Percentiles rank a stretch among this genome's conserved stretches.
Evolutionary conservation across 108 stramenopile species (phyloP).

Genomic region (Seminavis robusta): DNA sequence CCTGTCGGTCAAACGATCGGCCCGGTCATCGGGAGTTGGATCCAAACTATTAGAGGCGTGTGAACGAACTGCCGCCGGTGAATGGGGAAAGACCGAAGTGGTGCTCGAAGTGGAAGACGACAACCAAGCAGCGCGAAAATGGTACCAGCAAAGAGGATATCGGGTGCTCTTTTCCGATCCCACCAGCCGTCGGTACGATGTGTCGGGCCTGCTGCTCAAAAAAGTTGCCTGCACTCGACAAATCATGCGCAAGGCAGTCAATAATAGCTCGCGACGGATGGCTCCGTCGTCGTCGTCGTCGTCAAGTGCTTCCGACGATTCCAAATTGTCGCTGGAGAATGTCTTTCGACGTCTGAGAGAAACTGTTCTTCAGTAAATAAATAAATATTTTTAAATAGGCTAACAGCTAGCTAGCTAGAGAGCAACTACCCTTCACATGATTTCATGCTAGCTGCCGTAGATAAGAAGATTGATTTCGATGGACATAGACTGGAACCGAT

Average conservation of each 20-base stretch:
- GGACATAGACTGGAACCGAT: too few relatives aligned
- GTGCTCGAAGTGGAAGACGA: constrained; percentile 84
- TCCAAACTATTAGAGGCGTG: constrained; percentile 59
- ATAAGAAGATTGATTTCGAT: too few relatives aligned
- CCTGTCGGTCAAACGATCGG: constrained; percentile 50
- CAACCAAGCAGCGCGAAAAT: constrained; percentile 56
- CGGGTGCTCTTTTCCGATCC: constrained; percentile 68
- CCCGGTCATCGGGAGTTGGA: constrained; percentile 66
- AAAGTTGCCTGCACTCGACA: constrained; percentile 61
- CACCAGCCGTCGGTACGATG: constrained; percentile 63
- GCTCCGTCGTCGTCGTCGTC: too few relatives aligned
- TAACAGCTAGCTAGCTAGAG: too few relatives aligned
- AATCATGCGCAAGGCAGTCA: constrained; percentile 65
- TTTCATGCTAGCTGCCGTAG: too few relatives aligned
- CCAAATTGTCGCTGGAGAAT: too few relatives aligned
- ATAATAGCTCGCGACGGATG: too few relatives aligned
- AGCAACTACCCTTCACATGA: too few relatives aligned
- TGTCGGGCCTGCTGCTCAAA: constrained; percentile 51
- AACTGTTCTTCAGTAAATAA: too few relatives aligned
- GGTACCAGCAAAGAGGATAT: constrained; percentile 72
- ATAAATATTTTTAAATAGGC: too few relatives aligned
- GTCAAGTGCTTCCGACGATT: too few relatives aligned
- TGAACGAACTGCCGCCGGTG: constrained; percentile 44
- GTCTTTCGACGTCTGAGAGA: too few relatives aligned
- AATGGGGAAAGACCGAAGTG: constrained; percentile 63